Evolutionary conservation across 352 stramenopile genomes (phyloP), one percentile per base, ranked within the genome.

Genomic region (Globisporangium parvum): DNA sequence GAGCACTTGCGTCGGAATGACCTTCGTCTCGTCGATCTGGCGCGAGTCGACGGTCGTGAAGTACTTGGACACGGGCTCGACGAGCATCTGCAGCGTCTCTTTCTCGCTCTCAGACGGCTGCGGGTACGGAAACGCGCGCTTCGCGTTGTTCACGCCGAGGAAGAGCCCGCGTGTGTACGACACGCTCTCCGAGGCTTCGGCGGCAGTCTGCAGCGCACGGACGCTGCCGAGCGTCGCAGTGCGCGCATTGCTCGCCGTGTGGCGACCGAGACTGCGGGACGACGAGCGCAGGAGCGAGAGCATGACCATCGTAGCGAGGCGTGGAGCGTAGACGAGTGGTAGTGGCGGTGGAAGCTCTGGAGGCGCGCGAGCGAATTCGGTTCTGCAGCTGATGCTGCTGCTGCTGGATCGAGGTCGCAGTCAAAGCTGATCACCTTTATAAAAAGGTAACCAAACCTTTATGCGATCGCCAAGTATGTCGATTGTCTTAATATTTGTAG

Each of bases 111-210:
- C 75, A 5, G 77, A 83, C 14, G 76, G 67, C 60, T 85, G 75
- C 28, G 85, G 85, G 67, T 92, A 95, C 37, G 85, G 85, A 44
- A 95, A 89, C 28, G 80, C 82, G 40, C 82, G 79, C 54, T 70
- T 70, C 40, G 69, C 56, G 67, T 93, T 91, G 75, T 91, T 91
- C 18, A 93, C 79, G 45, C 85, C 85, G 9, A 93, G 68, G 60
- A 95, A 93, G 26, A 95, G 71, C 0, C 82, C 80, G 54, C 85
- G 80, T 39, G 82, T 88, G 70, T 92, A 92, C 60, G 80, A 91
- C 40, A 93, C 84, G 60, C 59, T 47, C 47, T 73, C 68, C 0
- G 84, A 65, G 18, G 76, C 78, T 58, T 91, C 79, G 6, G 75
- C 76, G 11, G 84, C 84, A 2, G 79, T 88, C 64, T 93, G 80